phyloP scores from a whole-genome alignment of 139 green algal genomes.

The Trebouxia sp. region DNA sequence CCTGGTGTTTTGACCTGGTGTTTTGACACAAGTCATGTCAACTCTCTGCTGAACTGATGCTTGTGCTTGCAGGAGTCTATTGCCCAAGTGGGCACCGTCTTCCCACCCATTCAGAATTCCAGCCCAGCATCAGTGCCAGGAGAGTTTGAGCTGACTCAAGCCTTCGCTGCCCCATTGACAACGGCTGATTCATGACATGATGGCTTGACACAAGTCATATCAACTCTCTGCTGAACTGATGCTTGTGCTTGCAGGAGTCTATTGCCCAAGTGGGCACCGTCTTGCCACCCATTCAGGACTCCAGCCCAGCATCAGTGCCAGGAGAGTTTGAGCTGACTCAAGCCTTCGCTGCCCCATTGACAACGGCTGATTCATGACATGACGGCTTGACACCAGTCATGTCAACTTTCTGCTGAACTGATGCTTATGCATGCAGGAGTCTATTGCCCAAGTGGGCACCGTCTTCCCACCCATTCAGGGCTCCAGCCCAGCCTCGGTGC shows the following conservation, averaged over 20 bases:
- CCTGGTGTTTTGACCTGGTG: background rate
- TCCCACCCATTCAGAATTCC: background rate
- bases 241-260: too few relatives aligned
- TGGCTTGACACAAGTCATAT: background rate
- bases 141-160: conserved; percentile 34
- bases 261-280: background rate
- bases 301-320: conserved; percentile 10
- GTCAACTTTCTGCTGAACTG: too few relatives aligned
- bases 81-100: background rate
- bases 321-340: conserved; percentile 4
- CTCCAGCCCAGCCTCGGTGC: conserved; percentile 1
- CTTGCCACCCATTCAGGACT: background rate
- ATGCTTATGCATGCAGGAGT: background rate
- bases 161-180: background rate
- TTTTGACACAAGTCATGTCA: too few relatives aligned
- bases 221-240: too few relatives aligned
- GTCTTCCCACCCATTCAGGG: background rate
- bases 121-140: background rate
- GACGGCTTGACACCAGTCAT: too few relatives aligned
- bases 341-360: background rate
- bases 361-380: background rate
- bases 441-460: background rate
- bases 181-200: background rate
- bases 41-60: too few relatives aligned
- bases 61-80: background rate